A percentile compares a stretch with the other conserved stretches of the same genome.
Evolutionary conservation across 78 protist species (phyloP).

Genomic region (Anaeramoeba ignava): DNA sequence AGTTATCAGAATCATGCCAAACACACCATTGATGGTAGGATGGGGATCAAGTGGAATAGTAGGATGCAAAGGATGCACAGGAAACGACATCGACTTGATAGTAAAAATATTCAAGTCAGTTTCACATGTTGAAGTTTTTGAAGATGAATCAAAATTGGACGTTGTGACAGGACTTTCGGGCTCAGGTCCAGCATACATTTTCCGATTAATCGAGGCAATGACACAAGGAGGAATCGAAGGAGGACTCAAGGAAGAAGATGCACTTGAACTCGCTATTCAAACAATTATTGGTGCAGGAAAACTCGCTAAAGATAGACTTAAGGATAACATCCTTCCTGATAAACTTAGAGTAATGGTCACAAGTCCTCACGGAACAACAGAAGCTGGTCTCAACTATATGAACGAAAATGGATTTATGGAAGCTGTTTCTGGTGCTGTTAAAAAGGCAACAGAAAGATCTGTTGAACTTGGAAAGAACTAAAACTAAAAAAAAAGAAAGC

Average conservation of each 20-base stretch:
- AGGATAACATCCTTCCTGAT: slow-evolving; percentile 23
- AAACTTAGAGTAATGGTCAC: slow-evolving; percentile 26
- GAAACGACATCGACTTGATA: slow-evolving; percentile 10
- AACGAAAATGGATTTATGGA: slow-evolving; percentile 32
- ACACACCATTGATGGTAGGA: slow-evolving; percentile 29
- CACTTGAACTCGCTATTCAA: slow-evolving; percentile 41
- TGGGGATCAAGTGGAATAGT: slow-evolving; percentile 10
- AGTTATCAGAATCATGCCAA: slow-evolving; percentile 52
- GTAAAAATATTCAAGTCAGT: slow-evolving; percentile 13
- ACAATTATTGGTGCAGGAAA: slow-evolving; percentile 50
- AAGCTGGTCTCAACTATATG: slow-evolving; percentile 39
- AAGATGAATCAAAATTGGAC: slow-evolving; percentile 28
- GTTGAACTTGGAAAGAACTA: slow-evolving; percentile 31
- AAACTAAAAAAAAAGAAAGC: no score
- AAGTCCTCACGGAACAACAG: slow-evolving; percentile 60
- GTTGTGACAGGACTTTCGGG: slow-evolving; percentile 63
- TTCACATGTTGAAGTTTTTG: slow-evolving; percentile 14
- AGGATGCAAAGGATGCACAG: neutral
- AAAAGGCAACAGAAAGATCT: slow-evolving; percentile 28
- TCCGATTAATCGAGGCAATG: slow-evolving; percentile 48
- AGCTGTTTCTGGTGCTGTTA: slow-evolving; percentile 32
- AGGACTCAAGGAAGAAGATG: slow-evolving; percentile 33
- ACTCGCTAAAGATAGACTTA: slow-evolving; percentile 30
- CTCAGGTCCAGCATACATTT: slow-evolving; percentile 57
- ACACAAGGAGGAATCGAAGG: slow-evolving; percentile 54